A percentile compares a stretch with the other conserved stretches of the same genome.
phyloP scores from a whole-genome alignment of 208 protist species.

The Leptomonas seymouri region DNA sequence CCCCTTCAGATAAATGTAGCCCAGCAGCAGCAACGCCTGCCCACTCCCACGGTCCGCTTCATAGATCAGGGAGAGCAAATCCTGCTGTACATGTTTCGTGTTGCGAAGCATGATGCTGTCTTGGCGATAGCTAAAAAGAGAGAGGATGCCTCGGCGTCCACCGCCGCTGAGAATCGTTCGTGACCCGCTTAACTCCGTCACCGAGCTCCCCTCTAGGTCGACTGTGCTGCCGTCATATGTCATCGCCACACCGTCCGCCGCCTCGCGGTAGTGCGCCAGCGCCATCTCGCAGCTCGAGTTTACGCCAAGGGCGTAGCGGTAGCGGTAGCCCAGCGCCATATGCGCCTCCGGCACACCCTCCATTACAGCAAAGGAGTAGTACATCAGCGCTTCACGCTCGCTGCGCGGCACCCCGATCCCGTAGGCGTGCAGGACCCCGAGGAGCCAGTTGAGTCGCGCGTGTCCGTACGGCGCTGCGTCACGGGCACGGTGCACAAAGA shows the following conservation, averaged over 20 bases:
- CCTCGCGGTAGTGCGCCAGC: slow-evolving; percentile 64
- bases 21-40: slow-evolving; percentile 57
- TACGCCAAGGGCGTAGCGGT: slow-evolving; percentile 65
- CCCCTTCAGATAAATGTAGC: slow-evolving; percentile 64
- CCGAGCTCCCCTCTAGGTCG: slow-evolving; percentile 8
- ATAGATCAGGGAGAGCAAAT: slow-evolving; percentile 54
- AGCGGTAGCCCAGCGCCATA: slow-evolving; percentile 80
- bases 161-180: slow-evolving; percentile 22
- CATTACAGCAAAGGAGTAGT: slow-evolving; percentile 84
- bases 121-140: slow-evolving; percentile 35
- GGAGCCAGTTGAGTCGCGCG: slow-evolving; percentile 73
- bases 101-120: slow-evolving; percentile 18
- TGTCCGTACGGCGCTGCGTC: slow-evolving; percentile 64
- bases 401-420: slow-evolving; percentile 73
- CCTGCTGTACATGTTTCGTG: slow-evolving; percentile 25
- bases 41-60: slow-evolving; percentile 51
- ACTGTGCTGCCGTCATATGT: slow-evolving; percentile 52
- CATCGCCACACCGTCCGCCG: slow-evolving; percentile 73
- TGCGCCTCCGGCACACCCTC: slow-evolving; percentile 72
- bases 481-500: slow-evolving; percentile 47
- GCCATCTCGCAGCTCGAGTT: slow-evolving; percentile 56
- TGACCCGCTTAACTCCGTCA: slow-evolving; percentile 1
- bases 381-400: slow-evolving; percentile 63
- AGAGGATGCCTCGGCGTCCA: slow-evolving; percentile 8
- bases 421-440: slow-evolving; percentile 78